Percentiles rank a stretch among this genome's conserved stretches.
Evolutionary conservation across 768 basidiomycete genomes (phyloP).

Genomic region (Mycena kentingensis): DNA sequence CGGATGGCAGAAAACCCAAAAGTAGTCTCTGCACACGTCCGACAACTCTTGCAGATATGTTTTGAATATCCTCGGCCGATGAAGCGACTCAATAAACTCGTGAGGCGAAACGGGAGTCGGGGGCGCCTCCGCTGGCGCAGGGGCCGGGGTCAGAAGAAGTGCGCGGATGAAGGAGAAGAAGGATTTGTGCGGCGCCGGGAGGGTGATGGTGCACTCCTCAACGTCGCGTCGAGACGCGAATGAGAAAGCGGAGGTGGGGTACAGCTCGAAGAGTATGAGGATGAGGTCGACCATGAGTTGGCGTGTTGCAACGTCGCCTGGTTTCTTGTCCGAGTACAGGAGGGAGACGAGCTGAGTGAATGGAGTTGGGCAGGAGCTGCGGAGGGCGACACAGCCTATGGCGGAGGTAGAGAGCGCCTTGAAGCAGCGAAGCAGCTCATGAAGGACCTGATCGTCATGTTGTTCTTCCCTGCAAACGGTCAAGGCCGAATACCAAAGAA

Average conservation of each 20-base stretch:
- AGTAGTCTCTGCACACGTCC: constrained; percentile 91
- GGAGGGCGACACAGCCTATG: constrained; percentile 86
- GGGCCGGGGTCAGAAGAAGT: constrained; percentile 72
- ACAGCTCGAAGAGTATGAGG: constrained; percentile 85
- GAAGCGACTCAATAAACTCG: constrained; percentile 76
- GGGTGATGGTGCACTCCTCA: constrained; percentile 63
- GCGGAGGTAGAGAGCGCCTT: constrained; percentile 90
- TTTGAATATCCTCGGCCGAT: constrained; percentile 74
- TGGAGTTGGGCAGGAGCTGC: constrained; percentile 86
- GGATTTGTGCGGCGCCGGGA: constrained; percentile 73
- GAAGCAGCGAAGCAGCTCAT: constrained; percentile 90
- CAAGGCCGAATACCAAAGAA: constrained; percentile 14
- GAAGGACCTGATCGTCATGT: constrained; percentile 92
- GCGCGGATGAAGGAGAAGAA: constrained; percentile 75
- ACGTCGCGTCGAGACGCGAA: constrained; percentile 45
- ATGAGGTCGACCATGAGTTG: constrained; percentile 90
- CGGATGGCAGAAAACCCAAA: constrained; percentile 97
- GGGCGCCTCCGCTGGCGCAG: constrained; percentile 64
- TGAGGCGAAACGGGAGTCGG: constrained; percentile 68
- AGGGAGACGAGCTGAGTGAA: constrained; percentile 82
- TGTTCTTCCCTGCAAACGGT: constrained; percentile 81
- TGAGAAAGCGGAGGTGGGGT: constrained; percentile 71
- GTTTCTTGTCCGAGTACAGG: constrained; percentile 97
- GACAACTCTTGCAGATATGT: constrained; percentile 80
- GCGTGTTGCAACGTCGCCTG: constrained; percentile 87